These are phyloP conservation scores for Seiridium unicorne DNA, from an alignment of 2,329 filamentous ascomycete genomes.

Conservation along the genomic window DNA sequence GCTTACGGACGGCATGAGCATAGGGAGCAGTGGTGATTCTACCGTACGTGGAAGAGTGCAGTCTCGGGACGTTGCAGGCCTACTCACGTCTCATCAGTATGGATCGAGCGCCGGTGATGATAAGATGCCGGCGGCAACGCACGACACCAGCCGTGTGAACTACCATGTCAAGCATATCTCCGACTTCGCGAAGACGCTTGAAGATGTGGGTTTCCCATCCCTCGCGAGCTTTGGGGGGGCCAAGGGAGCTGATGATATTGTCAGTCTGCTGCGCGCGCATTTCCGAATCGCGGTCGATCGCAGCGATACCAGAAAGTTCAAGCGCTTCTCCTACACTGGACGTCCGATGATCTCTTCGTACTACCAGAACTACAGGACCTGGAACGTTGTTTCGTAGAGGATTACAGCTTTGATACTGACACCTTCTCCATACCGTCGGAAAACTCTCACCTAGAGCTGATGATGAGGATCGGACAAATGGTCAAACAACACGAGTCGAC, in stretches of 20 bases:
- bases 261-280: slow-evolving; percentile 53
- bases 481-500: slow-evolving; percentile 56
- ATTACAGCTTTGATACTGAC: slow-evolving; percentile 56
- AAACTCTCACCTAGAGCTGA: slow-evolving; percentile 57
- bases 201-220: slow-evolving; percentile 43
- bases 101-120: slow-evolving; percentile 40
- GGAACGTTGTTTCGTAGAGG: slow-evolving; percentile 51
- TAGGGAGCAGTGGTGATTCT: slow-evolving; percentile 43
- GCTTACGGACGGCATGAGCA: slow-evolving; percentile 42
- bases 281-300: slow-evolving; percentile 53
- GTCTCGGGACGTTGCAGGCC: slow-evolving; percentile 21
- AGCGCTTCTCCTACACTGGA: slow-evolving; percentile 55
- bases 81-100: slow-evolving; percentile 39
- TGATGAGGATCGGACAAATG: slow-evolving; percentile 54
- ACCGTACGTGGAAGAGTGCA: slow-evolving; percentile 39
- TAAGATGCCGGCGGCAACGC: slow-evolving; percentile 42
- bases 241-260: neutral
- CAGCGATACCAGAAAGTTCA: slow-evolving; percentile 57
- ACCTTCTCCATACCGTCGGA: slow-evolving; percentile 58
- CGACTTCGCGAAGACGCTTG: slow-evolving; percentile 51
- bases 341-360: slow-evolving; percentile 57
- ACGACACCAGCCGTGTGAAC: slow-evolving; percentile 56
- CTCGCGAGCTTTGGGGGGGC: neutral
- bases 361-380: slow-evolving; percentile 57
- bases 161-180: slow-evolving; percentile 57